phyloP scores from a whole-genome alignment of 2,329 filamentous ascomycete species.

The Neophaeococcomyces aloes region DNA sequence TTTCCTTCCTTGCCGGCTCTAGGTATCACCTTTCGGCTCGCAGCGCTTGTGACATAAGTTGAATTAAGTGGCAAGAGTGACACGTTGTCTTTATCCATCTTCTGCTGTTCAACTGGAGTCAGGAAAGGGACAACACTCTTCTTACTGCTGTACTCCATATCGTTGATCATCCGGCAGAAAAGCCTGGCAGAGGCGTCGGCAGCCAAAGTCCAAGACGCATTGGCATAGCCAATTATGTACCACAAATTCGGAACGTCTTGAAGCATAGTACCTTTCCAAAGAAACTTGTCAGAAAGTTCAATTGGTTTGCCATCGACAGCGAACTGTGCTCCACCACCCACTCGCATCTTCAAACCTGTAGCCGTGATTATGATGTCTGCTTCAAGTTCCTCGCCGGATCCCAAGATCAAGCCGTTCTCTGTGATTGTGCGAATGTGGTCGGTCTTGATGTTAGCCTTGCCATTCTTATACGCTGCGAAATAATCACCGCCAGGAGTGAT shows the following conservation, averaged over 20 bases:
- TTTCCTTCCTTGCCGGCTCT: slow-evolving; percentile 29
- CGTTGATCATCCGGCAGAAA: slow-evolving; percentile 5
- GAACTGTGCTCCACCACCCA: slow-evolving; percentile 29
- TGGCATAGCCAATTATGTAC: slow-evolving; percentile 35
- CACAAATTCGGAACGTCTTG: slow-evolving; percentile 35
- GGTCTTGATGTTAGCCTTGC: slow-evolving; percentile 45
- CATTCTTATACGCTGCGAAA: slow-evolving; percentile 41
- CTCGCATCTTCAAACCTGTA: slow-evolving; percentile 33
- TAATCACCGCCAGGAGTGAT: slow-evolving; percentile 54
- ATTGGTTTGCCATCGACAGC: slow-evolving; percentile 29
- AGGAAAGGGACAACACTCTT: slow-evolving; percentile 2
- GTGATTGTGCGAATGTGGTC: slow-evolving; percentile 44
- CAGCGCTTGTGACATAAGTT: slow-evolving; percentile 30
- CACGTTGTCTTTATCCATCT: slow-evolving; percentile 8
- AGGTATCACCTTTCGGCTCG: slow-evolving; percentile 23
- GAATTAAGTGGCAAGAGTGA: slow-evolving; percentile 29
- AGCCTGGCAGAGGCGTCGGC: slow-evolving; percentile 34
- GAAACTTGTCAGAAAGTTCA: slow-evolving; percentile 27
- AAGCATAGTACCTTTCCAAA: slow-evolving; percentile 36
- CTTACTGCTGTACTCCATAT: slow-evolving; percentile 2
- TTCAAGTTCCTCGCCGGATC: slow-evolving; percentile 32
- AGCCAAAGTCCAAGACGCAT: slow-evolving; percentile 37
- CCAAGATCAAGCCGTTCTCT: slow-evolving; percentile 38
- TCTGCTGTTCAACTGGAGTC: neutral
- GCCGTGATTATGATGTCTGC: slow-evolving; percentile 37